These are phyloP conservation scores for Euphorbia schlechtendalii DNA, from an alignment of 441 rosid genomes.

Conservation along the genomic window DNA sequence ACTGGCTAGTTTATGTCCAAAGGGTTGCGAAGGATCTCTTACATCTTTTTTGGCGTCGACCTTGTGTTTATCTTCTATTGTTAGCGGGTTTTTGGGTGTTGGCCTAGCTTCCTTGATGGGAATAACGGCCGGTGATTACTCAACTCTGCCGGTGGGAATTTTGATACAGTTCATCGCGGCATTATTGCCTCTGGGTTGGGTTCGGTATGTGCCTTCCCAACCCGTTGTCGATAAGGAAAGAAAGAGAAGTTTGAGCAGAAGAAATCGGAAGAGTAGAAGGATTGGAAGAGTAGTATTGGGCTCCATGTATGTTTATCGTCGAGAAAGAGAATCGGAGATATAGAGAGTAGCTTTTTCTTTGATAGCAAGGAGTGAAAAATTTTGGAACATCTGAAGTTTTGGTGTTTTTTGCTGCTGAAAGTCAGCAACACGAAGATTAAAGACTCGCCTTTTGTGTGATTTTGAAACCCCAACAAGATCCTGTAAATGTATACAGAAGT, in stretches of 20 bases:
- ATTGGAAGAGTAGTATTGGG: conserved; percentile 44
- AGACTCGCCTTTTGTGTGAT: background rate
- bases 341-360: background rate
- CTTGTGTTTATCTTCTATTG: conserved; percentile 56
- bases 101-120: conserved; percentile 64
- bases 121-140: conserved; percentile 48
- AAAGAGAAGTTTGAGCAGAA: conserved; percentile 40
- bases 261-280: conserved; percentile 47
- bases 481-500: background rate
- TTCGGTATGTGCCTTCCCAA: conserved; percentile 43
- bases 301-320: conserved; percentile 34
- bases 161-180: conserved; percentile 62
- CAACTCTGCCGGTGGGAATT: conserved; percentile 49
- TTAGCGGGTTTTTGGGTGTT: conserved; percentile 59
- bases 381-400: background rate
- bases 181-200: conserved; percentile 50
- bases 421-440: no score
- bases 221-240: conserved; percentile 34
- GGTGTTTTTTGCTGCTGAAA: background rate
- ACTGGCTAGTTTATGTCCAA: conserved; percentile 58
- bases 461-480: background rate
- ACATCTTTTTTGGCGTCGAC: conserved; percentile 68
- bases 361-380: background rate
- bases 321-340: conserved; percentile 53
- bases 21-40: conserved; percentile 77